Evolutionary conservation across 116 monocot genomes (phyloP).

Genomic region (Trichopus zeylanicus): DNA sequence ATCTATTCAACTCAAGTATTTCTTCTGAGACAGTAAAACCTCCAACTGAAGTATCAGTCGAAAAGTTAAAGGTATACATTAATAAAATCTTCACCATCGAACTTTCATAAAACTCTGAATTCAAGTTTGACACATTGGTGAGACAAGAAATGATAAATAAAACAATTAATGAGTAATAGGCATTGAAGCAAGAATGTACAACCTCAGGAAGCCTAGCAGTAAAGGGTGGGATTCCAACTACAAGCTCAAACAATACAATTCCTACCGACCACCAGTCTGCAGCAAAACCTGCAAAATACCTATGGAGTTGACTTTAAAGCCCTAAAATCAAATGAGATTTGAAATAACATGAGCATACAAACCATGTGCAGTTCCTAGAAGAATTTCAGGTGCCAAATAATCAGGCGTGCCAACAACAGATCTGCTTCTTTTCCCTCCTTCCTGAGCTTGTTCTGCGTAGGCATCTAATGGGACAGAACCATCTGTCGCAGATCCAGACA

Average conservation of each 20-base stretch:
- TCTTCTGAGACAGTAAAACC: too few relatives aligned
- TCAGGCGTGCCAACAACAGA: slow-evolving; percentile 85
- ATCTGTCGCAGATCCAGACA: slow-evolving; percentile 30
- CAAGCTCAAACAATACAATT: slow-evolving; percentile 70
- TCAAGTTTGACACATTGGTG: too few relatives aligned
- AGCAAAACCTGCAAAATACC: slow-evolving; percentile 43
- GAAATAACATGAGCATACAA: slow-evolving; percentile 2
- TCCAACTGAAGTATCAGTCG: too few relatives aligned
- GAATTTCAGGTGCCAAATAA: slow-evolving; percentile 84
- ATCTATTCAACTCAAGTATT: too few relatives aligned
- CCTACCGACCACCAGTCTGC: slow-evolving; percentile 97
- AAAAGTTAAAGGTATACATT: too few relatives aligned
- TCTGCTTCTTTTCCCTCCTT: slow-evolving; percentile 20
- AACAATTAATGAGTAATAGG: not conserved
- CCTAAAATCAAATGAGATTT: not conserved
- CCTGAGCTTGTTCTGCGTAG: slow-evolving; percentile 11
- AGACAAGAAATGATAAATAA: too few relatives aligned
- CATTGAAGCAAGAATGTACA: not conserved
- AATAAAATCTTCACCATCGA: too few relatives aligned
- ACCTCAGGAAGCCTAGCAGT: slow-evolving; percentile 69
- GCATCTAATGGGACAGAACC: slow-evolving; percentile 24
- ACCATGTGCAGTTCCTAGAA: slow-evolving; percentile 86
- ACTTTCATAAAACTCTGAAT: too few relatives aligned
- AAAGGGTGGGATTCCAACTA: slow-evolving; percentile 84
- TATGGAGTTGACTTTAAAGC: not conserved